These are phyloP conservation scores for Cochlearia excelsa DNA, from an alignment of 345 rosid species.

Conservation along the genomic window DNA sequence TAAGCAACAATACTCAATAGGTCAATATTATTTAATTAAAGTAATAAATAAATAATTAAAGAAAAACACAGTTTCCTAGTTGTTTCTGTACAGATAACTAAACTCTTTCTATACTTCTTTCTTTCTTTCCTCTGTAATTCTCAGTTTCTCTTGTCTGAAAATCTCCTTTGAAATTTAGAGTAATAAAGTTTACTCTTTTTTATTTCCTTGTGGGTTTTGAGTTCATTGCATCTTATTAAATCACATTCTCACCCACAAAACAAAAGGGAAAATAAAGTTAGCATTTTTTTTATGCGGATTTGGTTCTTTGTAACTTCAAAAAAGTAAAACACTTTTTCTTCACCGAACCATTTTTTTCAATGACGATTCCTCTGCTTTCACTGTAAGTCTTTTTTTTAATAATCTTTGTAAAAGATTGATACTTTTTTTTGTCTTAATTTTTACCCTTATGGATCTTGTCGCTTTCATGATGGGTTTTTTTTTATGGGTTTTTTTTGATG, in stretches of 20 bases:
- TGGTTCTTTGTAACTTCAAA: constrained; percentile 13
- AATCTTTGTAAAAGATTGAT: constrained; percentile 3
- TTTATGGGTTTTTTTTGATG: constrained; percentile 12
- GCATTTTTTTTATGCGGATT: constrained; percentile 10
- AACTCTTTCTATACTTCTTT: constrained; percentile 5
- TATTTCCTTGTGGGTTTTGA: not conserved
- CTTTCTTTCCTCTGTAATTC: constrained; percentile 20
- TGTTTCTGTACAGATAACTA: constrained; percentile 7
- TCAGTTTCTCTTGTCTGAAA: constrained; percentile 20
- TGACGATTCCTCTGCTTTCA: constrained; percentile 33
- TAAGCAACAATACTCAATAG: too few relatives aligned
- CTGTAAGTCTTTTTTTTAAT: constrained; percentile 29
- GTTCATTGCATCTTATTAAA: constrained; percentile 51
- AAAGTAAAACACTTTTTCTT: constrained; percentile 24
- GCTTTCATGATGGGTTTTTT: constrained; percentile 17
- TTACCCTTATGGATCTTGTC: constrained; percentile 18
- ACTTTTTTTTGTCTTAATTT: constrained; percentile 1
- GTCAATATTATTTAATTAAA: too few relatives aligned
- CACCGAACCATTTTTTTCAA: constrained; percentile 28
- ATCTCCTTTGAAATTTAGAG: constrained; percentile 5
- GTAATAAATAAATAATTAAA: not conserved
- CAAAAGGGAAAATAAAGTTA: constrained; percentile 4
- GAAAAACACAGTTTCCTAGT: constrained; percentile 19
- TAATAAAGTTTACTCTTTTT: constrained; percentile 4
- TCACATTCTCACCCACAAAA: constrained; percentile 25